Evolutionary conservation across 1,284 basidiomycete genomes (phyloP).

Genomic region (Irpex sp.): DNA sequence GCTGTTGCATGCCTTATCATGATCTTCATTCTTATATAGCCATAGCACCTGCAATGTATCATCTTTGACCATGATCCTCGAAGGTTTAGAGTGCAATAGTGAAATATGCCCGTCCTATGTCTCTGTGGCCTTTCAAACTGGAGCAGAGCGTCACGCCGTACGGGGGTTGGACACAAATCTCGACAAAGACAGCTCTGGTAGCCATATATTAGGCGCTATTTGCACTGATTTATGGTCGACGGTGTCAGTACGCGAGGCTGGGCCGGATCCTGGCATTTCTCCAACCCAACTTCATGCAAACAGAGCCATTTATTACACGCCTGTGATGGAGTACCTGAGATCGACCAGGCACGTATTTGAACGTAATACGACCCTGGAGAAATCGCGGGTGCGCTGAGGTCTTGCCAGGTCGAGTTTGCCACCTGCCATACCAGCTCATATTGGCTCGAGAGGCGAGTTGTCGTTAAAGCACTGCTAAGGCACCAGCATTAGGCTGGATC

Average conservation of each 20-base stretch:
- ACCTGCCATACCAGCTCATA: background rate
- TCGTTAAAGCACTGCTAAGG: background rate
- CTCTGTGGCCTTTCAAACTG: background rate
- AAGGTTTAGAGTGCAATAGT: background rate
- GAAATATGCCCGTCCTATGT: background rate
- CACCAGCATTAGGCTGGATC: background rate
- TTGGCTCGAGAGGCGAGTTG: background rate
- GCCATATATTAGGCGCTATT: background rate
- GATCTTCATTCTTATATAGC: background rate
- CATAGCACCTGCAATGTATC: slow-evolving; percentile 2
- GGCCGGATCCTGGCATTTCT: background rate
- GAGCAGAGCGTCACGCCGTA: background rate
- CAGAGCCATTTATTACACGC: background rate
- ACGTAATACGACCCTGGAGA: background rate
- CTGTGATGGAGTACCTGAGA: background rate
- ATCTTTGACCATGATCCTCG: background rate
- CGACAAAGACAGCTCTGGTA: background rate
- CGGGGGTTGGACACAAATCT: background rate
- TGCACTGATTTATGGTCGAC: slow-evolving; percentile 1
- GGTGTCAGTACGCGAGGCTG: background rate
- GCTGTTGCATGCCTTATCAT: background rate
- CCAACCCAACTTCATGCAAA: background rate
- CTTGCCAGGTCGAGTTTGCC: background rate
- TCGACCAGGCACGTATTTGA: background rate
- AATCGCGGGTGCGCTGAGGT: background rate